Conservation (phyloP, 2,329 filamentous ascomycete genomes). For the Colletotrichum euphorbiae region DNA sequence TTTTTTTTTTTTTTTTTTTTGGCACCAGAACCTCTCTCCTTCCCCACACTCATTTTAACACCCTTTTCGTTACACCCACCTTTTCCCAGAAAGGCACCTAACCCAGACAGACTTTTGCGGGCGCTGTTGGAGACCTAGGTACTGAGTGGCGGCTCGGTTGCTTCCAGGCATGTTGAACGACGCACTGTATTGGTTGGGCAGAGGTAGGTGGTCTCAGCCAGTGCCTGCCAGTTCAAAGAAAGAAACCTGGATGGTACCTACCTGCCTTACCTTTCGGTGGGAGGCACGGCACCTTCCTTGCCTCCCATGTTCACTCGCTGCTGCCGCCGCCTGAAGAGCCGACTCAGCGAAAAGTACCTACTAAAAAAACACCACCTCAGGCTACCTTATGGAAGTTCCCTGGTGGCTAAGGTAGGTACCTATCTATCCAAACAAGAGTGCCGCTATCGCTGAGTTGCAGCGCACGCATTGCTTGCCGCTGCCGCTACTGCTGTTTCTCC, state of each 20-base stretch:
- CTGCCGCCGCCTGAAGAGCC: neutral
- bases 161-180: neutral
- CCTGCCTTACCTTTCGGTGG: neutral
- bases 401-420: neutral
- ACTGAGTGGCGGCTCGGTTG: conserved; percentile 4
- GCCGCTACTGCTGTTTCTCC: conserved; percentile 17
- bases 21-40: conserved; percentile 27
- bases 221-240: neutral
- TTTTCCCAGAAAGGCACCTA: conserved; percentile 3
- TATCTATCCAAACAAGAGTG: neutral
- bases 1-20: too few relatives aligned
- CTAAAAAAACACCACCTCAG: neutral
- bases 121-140: conserved; percentile 1
- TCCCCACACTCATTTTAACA: conserved; percentile 40
- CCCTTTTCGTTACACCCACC: conserved; percentile 4
- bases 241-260: conserved; percentile 11
- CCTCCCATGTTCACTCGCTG: neutral
- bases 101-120: neutral
- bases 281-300: conserved; percentile 5
- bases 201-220: neutral
- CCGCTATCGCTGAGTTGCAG: too few relatives aligned
- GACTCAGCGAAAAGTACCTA: neutral
- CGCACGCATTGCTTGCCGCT: neutral
- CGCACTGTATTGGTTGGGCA: conserved; percentile 3
- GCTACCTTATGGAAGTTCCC: neutral